Conservation (phyloP, 352 stramenopile species). For the Aphanomyces invadans region DNA sequence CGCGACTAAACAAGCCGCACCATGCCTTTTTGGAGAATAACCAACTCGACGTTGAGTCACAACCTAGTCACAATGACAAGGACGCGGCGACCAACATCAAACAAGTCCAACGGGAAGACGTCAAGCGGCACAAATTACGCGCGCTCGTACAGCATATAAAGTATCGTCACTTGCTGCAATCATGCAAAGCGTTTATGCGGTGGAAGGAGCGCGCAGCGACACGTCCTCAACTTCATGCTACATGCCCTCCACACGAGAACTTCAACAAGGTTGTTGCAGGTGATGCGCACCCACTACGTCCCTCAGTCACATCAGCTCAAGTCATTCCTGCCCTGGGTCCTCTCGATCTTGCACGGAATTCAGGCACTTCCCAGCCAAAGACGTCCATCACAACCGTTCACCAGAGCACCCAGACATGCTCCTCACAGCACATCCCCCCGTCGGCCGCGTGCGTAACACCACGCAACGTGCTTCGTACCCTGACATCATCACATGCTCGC, state of each 20-base stretch:
- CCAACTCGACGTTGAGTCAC: background rate
- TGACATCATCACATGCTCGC: background rate
- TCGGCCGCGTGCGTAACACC: too few relatives aligned
- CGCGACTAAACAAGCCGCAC: background rate
- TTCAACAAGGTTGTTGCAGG: too few relatives aligned
- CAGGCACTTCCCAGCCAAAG: too few relatives aligned
- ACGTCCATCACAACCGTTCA: background rate
- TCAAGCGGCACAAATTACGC: background rate
- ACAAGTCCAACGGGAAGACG: background rate
- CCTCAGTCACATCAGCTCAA: background rate
- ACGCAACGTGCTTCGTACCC: too few relatives aligned
- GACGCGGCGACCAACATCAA: background rate
- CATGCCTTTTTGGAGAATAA: background rate
- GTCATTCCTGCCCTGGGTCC: background rate
- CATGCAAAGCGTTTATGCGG: background rate
- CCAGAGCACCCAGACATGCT: background rate
- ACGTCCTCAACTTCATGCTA: too few relatives aligned
- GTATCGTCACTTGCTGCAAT: background rate
- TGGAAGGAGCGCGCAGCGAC: background rate
- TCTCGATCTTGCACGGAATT: too few relatives aligned
- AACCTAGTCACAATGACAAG: background rate
- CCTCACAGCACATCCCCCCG: background rate
- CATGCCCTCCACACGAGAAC: background rate
- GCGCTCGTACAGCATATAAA: background rate
- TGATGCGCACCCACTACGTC: too few relatives aligned